Percentiles rank a stretch among this genome's conserved stretches.
Conservation (phyloP, 768 basidiomycete species). For the Lactifluus hygrophoroides region DNA sequence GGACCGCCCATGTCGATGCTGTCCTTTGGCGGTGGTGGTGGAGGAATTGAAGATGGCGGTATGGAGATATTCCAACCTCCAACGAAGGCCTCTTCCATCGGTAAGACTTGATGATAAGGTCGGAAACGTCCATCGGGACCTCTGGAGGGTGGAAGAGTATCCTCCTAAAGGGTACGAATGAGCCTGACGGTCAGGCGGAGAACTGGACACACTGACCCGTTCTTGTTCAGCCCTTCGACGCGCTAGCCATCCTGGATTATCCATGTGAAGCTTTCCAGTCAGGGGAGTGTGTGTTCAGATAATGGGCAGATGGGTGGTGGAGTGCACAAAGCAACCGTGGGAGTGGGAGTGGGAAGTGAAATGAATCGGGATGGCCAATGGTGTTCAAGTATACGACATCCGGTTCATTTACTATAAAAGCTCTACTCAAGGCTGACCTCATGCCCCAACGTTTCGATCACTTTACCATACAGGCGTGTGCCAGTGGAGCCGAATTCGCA, state of each 20-base stretch:
- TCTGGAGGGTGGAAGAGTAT: slow-evolving; percentile 26
- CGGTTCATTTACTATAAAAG: no score
- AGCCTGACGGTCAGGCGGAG: slow-evolving; percentile 24
- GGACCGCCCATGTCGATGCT: background rate
- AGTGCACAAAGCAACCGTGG: no score
- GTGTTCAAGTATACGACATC: no score
- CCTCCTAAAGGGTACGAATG: slow-evolving; percentile 23
- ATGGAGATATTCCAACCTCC: slow-evolving; percentile 41
- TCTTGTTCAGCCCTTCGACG: slow-evolving; percentile 52
- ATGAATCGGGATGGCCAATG: no score
- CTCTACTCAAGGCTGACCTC: no score
- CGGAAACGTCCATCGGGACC: slow-evolving; percentile 42
- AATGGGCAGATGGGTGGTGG: no score
- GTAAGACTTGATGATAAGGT: slow-evolving; percentile 50
- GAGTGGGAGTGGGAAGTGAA: no score
- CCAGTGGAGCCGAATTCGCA: no score
- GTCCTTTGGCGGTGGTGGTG: slow-evolving; percentile 47
- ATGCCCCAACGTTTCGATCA: no score
- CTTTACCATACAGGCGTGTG: no score
- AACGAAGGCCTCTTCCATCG: slow-evolving; percentile 53
- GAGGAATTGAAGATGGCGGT: slow-evolving; percentile 28
- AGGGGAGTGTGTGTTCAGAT: background rate
- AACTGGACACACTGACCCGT: slow-evolving; percentile 16
- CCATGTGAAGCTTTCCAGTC: slow-evolving; percentile 39
- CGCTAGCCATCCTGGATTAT: slow-evolving; percentile 71